phyloP scores from a whole-genome alignment of 805 yeast species.

The Candida fluviatilis region DNA sequence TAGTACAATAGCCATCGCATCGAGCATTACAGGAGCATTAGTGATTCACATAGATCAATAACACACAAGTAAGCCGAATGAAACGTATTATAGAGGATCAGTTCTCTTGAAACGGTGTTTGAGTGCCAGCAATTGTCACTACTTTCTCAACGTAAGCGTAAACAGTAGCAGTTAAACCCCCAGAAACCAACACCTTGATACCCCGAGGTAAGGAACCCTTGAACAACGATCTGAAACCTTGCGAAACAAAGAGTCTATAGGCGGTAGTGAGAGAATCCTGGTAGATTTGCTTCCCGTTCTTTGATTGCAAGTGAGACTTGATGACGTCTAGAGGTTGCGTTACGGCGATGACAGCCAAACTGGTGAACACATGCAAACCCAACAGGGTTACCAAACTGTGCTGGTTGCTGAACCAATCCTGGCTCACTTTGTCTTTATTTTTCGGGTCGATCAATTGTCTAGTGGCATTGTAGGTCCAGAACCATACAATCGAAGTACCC shows the following conservation, averaged over 20 bases:
- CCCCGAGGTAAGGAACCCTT: constrained; percentile 38
- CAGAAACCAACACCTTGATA: constrained; percentile 36
- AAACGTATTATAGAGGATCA: too few species aligned
- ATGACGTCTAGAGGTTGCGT: constrained; percentile 90
- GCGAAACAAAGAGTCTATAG: constrained; percentile 25
- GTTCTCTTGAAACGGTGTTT: constrained; percentile 22
- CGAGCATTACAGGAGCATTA: too few species aligned
- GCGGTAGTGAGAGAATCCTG: constrained; percentile 55
- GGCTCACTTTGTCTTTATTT: constrained; percentile 21
- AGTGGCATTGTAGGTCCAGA: constrained; percentile 74
- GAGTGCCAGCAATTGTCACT: constrained; percentile 26
- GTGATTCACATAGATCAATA: too few species aligned
- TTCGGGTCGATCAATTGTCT: constrained; percentile 66
- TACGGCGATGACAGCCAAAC: constrained; percentile 65
- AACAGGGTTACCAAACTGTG: constrained; percentile 36
- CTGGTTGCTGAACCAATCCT: constrained; percentile 44
- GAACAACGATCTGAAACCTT: constrained; percentile 30
- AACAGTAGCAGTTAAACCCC: constrained; percentile 38
- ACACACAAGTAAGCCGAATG: too few species aligned
- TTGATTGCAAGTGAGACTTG: constrained; percentile 82
- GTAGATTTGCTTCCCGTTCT: constrained; percentile 55
- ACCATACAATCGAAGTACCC: constrained; percentile 75
- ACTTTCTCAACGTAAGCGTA: constrained; percentile 32
- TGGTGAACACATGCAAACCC: constrained; percentile 56
- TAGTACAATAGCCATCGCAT: too few species aligned